A percentile compares a stretch with the other conserved stretches of the same genome.
phyloP scores from a whole-genome alignment of 768 basidiomycete genomes.

The Kwoniella shandongensis region DNA sequence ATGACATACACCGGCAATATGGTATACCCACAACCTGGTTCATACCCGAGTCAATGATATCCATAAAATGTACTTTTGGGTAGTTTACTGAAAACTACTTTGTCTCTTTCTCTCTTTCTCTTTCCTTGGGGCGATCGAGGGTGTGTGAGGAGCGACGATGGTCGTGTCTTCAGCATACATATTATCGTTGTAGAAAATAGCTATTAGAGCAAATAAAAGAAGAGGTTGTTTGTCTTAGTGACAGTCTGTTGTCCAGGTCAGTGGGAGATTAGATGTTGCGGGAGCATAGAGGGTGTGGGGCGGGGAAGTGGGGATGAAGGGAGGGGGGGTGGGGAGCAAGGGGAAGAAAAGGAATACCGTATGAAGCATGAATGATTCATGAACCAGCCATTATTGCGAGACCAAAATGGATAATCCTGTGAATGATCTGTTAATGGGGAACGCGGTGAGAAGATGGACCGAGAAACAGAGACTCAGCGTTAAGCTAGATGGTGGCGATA shows the following conservation, averaged over 20 bases:
- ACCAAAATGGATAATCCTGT: no score
- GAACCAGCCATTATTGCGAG: no score
- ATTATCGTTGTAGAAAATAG: background rate
- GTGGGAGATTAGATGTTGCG: no score
- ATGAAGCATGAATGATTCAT: background rate
- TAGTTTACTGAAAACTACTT: no score
- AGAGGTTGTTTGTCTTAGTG: background rate
- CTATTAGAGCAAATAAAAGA: background rate
- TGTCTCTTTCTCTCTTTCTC: background rate
- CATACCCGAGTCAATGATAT: background rate
- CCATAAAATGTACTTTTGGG: no score
- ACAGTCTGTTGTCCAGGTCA: no score
- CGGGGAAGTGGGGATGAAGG: background rate
- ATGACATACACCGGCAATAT: constrained; percentile 7
- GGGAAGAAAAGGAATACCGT: constrained; percentile 1
- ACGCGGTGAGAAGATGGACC: no score
- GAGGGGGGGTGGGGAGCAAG: background rate
- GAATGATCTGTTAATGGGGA: no score
- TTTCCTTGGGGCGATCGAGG: background rate
- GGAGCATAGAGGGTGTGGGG: background rate
- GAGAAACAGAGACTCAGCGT: no score
- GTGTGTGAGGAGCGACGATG: background rate
- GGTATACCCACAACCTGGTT: constrained; percentile 12
- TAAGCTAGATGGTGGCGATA: no score
- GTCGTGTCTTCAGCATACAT: background rate